phyloP scores from a whole-genome alignment of 768 basidiomycete genomes.

The Auricularia auricula-judae region DNA sequence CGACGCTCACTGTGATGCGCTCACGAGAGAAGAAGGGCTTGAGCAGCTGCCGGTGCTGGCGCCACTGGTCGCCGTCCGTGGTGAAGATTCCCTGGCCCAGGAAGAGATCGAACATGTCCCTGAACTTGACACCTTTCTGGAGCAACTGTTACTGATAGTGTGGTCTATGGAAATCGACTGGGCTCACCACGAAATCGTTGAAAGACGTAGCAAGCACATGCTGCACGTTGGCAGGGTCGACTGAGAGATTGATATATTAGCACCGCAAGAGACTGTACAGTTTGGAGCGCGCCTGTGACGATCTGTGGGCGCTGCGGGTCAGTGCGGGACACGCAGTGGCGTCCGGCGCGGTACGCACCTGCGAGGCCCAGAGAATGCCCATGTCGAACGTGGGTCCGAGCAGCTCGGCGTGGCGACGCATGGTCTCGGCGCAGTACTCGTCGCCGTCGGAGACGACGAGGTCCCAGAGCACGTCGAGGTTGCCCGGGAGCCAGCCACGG shows the following conservation, averaged over 20 bases:
- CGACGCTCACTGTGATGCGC: constrained; percentile 7
- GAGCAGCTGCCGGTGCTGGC: constrained; percentile 12
- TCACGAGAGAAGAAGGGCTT: constrained; percentile 17
- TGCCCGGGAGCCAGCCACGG: constrained; percentile 15
- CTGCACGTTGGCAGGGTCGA: constrained; percentile 13
- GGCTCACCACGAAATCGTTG: constrained; percentile 8
- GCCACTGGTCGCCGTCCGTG: constrained; percentile 15
- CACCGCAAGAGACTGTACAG: not conserved
- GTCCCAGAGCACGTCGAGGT: constrained; percentile 14
- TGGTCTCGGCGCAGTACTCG: constrained; percentile 14
- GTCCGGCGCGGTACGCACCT: constrained; percentile 4
- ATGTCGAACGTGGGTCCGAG: constrained; percentile 18
- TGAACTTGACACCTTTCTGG: constrained; percentile 14
- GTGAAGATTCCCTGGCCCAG: constrained; percentile 18
- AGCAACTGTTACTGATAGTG: not conserved
- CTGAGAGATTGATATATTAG: not conserved
- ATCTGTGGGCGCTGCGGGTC: constrained; percentile 1
- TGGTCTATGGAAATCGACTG: not conserved
- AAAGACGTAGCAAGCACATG: constrained; percentile 10
- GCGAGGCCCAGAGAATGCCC: constrained; percentile 17
- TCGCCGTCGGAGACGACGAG: constrained; percentile 9
- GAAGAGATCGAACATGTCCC: constrained; percentile 14
- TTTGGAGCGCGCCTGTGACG: constrained; percentile 5
- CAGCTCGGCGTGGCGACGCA: constrained; percentile 10
- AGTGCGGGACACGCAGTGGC: not conserved